These are phyloP conservation scores for Plasmopara viticola DNA, from an alignment of 352 stramenopile species.

Conservation along the genomic window DNA sequence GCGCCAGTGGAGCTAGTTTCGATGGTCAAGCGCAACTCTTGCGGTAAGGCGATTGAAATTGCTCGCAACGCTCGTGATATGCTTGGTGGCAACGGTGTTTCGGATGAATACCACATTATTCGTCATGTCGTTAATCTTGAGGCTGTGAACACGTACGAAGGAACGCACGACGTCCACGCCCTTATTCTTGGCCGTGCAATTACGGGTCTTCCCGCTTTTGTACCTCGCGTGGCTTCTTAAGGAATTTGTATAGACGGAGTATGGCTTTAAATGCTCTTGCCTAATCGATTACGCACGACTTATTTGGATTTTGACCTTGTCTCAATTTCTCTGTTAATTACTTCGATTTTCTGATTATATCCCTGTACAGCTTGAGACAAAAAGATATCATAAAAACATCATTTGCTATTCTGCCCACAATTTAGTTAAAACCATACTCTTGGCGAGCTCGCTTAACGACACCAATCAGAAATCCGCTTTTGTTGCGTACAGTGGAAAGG, in stretches of 20 bases:
- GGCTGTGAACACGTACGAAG: conserved; percentile 99
- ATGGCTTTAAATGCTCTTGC: no score
- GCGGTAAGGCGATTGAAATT: conserved; percentile 76
- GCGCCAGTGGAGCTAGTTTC: conserved; percentile 27
- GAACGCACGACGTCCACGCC: conserved; percentile 97
- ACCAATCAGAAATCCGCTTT: conserved; percentile 73
- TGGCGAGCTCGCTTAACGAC: conserved; percentile 74
- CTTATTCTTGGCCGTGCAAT: conserved; percentile 97
- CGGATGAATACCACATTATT: conserved; percentile 98
- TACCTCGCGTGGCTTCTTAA: conserved; percentile 77
- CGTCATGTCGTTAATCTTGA: conserved; percentile 97
- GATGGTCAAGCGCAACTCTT: conserved; percentile 46
- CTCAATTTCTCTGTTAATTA: no score
- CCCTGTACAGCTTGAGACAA: no score
- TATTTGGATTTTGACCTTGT: no score
- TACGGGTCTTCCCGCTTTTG: conserved; percentile 93
- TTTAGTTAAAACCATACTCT: conserved; percentile 67
- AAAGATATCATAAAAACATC: background rate
- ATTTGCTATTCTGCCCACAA: background rate
- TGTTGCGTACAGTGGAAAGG: conserved; percentile 65
- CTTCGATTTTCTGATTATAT: no score
- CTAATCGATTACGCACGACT: no score
- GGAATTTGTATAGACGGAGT: no score
- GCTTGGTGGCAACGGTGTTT: conserved; percentile 97
- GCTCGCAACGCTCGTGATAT: conserved; percentile 91